A percentile compares a stretch with the other conserved stretches of the same genome.
These are phyloP conservation scores for Heterobasidion annosum DNA, from an alignment of 1,284 basidiomycete genomes.

Conservation along the genomic window DNA sequence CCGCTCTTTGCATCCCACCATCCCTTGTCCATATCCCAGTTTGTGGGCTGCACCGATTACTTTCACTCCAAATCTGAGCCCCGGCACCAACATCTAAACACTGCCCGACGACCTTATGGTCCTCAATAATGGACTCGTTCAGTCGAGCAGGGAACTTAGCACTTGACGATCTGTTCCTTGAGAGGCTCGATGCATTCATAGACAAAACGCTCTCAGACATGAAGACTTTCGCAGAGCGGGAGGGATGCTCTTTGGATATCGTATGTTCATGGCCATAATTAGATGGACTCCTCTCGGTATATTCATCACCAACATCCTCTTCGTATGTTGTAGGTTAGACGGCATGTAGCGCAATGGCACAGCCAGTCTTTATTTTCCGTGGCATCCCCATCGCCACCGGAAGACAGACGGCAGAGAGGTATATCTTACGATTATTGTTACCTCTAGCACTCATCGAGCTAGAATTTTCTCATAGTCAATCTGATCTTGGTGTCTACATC, in stretches of 20 bases:
- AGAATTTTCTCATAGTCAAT: slow-evolving; percentile 24
- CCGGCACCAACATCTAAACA: too few relatives aligned
- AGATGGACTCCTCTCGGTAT: too few relatives aligned
- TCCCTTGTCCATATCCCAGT: too few relatives aligned
- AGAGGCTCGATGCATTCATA: slow-evolving; percentile 52
- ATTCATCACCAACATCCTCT: too few relatives aligned
- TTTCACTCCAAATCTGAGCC: too few relatives aligned
- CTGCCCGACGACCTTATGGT: too few relatives aligned
- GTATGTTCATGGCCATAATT: slow-evolving; percentile 23
- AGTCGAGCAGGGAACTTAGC: slow-evolving; percentile 10
- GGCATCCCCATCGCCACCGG: background rate
- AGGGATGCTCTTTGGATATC: slow-evolving; percentile 48
- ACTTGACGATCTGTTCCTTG: slow-evolving; percentile 43
- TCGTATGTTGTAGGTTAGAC: slow-evolving; percentile 32
- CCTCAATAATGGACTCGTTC: slow-evolving; percentile 2
- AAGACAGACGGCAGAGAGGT: slow-evolving; percentile 13
- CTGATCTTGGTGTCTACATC: slow-evolving; percentile 38
- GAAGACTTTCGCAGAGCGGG: slow-evolving; percentile 47
- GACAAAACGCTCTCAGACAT: slow-evolving; percentile 48
- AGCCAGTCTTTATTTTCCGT: slow-evolving; percentile 38
- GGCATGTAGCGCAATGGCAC: slow-evolving; percentile 48
- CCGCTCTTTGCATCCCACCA: too few relatives aligned
- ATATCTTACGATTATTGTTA: slow-evolving; percentile 1
- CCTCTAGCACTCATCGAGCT: background rate
- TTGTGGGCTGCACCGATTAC: too few relatives aligned